Percentiles rank a stretch among this genome's conserved stretches.
Conservation (phyloP, 1,284 basidiomycete species). For the Vanrija sp. region DNA sequence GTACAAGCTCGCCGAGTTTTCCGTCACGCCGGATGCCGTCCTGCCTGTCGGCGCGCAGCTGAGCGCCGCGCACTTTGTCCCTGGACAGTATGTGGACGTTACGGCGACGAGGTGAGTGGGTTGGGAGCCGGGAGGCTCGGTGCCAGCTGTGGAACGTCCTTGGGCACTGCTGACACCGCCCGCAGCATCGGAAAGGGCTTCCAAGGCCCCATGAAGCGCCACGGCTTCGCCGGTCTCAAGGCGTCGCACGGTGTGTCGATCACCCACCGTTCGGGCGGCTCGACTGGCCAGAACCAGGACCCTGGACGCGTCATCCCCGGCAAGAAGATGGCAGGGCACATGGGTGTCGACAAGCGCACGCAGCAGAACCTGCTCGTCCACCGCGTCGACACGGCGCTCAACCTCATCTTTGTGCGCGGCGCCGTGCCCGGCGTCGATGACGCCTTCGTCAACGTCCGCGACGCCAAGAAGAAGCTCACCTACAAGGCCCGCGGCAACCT, state of each 20-base stretch:
- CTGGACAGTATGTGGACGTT: constrained; percentile 94
- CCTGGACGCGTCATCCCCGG: constrained; percentile 93
- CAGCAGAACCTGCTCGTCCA: constrained; percentile 86
- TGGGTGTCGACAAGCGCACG: constrained; percentile 80
- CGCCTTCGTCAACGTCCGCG: constrained; percentile 62
- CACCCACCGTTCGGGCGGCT: constrained; percentile 88
- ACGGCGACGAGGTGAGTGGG: constrained; percentile 77
- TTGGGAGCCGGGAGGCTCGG: background rate
- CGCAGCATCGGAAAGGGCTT: constrained; percentile 92
- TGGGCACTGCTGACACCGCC: constrained; percentile 2
- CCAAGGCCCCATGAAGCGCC: constrained; percentile 95
- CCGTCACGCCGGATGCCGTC: constrained; percentile 81
- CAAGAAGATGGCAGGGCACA: constrained; percentile 96
- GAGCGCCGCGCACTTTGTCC: constrained; percentile 92
- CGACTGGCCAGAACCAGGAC: constrained; percentile 92
- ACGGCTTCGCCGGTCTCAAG: constrained; percentile 85
- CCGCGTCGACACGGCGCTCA: constrained; percentile 77
- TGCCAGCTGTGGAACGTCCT: background rate
- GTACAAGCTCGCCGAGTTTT: constrained; percentile 83
- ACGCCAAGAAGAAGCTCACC: constrained; percentile 78
- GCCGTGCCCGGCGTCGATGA: constrained; percentile 56
- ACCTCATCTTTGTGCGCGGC: constrained; percentile 78
- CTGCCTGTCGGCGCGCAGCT: constrained; percentile 84
- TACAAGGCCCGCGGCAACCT: constrained; percentile 56
- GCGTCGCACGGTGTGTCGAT: constrained; percentile 96